A percentile compares a stretch with the other conserved stretches of the same genome.
These are phyloP conservation scores for Globisporangium takayamanum DNA, from an alignment of 352 stramenopile genomes.

Conservation along the genomic window DNA sequence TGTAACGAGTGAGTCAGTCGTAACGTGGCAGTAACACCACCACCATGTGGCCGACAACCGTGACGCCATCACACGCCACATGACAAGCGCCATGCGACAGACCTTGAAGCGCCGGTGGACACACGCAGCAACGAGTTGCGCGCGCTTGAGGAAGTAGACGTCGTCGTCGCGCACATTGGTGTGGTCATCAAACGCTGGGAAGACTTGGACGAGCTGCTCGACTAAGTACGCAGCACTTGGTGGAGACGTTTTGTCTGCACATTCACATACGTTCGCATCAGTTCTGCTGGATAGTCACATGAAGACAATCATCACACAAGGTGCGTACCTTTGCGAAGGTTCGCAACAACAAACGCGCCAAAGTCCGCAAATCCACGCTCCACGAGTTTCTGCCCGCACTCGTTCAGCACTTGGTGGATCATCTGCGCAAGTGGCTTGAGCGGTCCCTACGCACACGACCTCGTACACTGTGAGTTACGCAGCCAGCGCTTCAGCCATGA, in stretches of 20 bases:
- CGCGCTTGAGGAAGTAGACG: slow-evolving; percentile 67
- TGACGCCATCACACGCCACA: not conserved
- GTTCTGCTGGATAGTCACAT: not conserved
- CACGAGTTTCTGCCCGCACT: slow-evolving; percentile 50
- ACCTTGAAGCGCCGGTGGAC: slow-evolving; percentile 71
- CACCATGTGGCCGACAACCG: not conserved
- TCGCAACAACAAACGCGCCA: slow-evolving; percentile 65
- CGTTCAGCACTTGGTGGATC: slow-evolving; percentile 51
- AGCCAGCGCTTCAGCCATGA: no score
- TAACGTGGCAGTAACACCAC: not conserved
- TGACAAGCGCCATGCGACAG: not conserved
- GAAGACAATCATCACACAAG: not conserved
- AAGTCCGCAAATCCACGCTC: slow-evolving; percentile 54
- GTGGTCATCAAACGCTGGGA: slow-evolving; percentile 71
- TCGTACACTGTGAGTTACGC: not conserved
- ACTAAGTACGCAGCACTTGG: slow-evolving; percentile 51
- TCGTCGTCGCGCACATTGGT: slow-evolving; percentile 35
- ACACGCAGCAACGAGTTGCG: slow-evolving; percentile 43
- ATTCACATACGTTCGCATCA: not conserved
- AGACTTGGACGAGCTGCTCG: slow-evolving; percentile 41
- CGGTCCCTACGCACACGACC: slow-evolving; percentile 28
- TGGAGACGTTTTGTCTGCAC: slow-evolving; percentile 10
- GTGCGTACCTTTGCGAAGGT: slow-evolving; percentile 21
- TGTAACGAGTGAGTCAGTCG: not conserved
- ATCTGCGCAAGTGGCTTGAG: slow-evolving; percentile 62